Conservation (phyloP, 2,329 filamentous ascomycete species). For the Talaromyces sp. region DNA sequence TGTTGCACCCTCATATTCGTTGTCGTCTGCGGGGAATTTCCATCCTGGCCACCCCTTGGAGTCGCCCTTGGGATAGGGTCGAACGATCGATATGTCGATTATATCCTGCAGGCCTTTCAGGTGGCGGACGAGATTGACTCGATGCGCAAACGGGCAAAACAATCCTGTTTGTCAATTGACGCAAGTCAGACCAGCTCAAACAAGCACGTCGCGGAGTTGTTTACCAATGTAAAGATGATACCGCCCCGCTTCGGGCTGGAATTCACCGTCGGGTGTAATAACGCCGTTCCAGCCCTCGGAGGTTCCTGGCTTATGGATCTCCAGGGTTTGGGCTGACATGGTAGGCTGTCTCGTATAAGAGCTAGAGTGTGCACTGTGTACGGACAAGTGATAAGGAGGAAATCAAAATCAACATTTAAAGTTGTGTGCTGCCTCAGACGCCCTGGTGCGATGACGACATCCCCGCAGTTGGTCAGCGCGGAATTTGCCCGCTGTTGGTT, state of each 20-base stretch:
- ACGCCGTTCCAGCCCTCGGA: constrained; percentile 45
- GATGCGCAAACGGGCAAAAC: constrained; percentile 62
- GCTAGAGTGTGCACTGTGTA: not conserved
- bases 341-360: not conserved
- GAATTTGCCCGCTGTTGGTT: not conserved
- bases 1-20: constrained; percentile 55
- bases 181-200: not conserved
- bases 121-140: constrained; percentile 52
- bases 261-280: constrained; percentile 42
- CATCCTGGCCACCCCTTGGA: constrained; percentile 59
- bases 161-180: constrained; percentile 36
- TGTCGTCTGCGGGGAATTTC: constrained; percentile 50
- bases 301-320: constrained; percentile 19
- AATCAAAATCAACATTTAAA: not conserved
- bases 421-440: not conserved
- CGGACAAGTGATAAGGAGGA: not conserved
- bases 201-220: not conserved
- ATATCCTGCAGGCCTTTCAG: constrained; percentile 53
- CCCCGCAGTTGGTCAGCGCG: not conserved
- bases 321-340: not conserved
- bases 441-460: not conserved
- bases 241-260: constrained; percentile 46
- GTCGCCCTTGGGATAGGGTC: constrained; percentile 62
- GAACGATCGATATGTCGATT: constrained; percentile 55
- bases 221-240: constrained; percentile 53